phyloP scores from a whole-genome alignment of 495 filamentous ascomycete species.

The Glarea lozoyensis region DNA sequence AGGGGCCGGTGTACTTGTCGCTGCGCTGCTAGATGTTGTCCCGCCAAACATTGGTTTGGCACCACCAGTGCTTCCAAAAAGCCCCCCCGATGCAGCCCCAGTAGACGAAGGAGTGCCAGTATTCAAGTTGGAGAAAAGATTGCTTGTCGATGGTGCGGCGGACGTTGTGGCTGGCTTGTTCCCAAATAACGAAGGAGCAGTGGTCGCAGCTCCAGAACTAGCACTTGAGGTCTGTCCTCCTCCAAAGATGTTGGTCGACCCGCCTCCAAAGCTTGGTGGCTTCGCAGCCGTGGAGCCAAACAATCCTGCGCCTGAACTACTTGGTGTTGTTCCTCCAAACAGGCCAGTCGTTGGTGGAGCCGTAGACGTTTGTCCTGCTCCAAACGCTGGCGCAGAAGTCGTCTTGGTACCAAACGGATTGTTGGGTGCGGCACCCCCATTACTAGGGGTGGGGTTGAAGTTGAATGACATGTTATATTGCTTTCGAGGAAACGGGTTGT shows the following conservation, averaged over 20 bases:
- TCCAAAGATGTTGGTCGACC: neutral
- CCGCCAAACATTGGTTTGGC: constrained; percentile 7
- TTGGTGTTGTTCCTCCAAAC: constrained; percentile 20
- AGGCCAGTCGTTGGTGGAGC: constrained; percentile 9
- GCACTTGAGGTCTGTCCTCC: constrained; percentile 1
- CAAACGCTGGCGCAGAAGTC: too few species aligned
- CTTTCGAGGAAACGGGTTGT: too few species aligned
- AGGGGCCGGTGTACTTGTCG: too few species aligned
- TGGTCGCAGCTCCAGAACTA: neutral
- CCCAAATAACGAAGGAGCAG: neutral
- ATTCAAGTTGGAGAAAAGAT: too few species aligned
- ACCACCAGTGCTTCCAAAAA: constrained; percentile 4
- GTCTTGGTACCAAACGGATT: too few species aligned
- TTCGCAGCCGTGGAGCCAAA: constrained; percentile 15
- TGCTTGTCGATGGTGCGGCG: too few species aligned
- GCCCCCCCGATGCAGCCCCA: neutral
- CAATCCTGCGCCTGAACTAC: too few species aligned
- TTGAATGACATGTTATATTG: too few species aligned
- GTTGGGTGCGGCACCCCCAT: too few species aligned
- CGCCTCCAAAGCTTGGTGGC: constrained; percentile 9
- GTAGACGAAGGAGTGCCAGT: neutral
- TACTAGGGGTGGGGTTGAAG: too few species aligned
- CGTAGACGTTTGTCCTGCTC: constrained; percentile 6
- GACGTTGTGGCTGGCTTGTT: neutral
- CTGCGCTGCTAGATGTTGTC: too few species aligned